Evolutionary conservation across 768 basidiomycete genomes (phyloP).

Genomic region (Suillus paluster): DNA sequence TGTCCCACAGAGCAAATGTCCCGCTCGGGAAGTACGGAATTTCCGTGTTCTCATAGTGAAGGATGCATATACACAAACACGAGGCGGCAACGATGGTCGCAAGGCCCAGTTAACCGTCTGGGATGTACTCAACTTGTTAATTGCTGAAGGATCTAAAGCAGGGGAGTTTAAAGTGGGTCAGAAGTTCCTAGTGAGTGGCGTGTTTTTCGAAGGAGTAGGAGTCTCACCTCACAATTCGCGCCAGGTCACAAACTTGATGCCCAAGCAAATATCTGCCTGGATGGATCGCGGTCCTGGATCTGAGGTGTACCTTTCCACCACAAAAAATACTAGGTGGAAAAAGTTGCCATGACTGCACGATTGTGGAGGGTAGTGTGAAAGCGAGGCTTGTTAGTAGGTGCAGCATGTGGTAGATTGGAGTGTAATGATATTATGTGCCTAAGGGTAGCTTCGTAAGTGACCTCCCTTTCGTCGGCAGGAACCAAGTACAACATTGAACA

Average conservation of each 20-base stretch:
- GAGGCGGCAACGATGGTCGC: slow-evolving; percentile 54
- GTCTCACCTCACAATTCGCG: background rate
- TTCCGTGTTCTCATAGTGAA: slow-evolving; percentile 75
- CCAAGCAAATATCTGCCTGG: slow-evolving; percentile 73
- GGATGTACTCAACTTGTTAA: slow-evolving; percentile 63
- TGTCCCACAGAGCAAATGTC: slow-evolving; percentile 57
- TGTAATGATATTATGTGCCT: background rate
- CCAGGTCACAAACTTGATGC: slow-evolving; percentile 67
- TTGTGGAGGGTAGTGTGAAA: background rate
- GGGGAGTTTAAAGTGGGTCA: slow-evolving; percentile 64
- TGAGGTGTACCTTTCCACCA: slow-evolving; percentile 73
- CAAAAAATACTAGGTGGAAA: slow-evolving; percentile 68
- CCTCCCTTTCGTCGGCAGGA: background rate
- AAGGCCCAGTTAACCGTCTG: slow-evolving; percentile 82
- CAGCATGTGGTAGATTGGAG: background rate
- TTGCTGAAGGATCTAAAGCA: slow-evolving; percentile 53
- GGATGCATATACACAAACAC: slow-evolving; percentile 55
- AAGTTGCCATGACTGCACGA: slow-evolving; percentile 20
- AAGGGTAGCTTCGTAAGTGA: background rate
- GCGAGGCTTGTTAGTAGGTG: background rate
- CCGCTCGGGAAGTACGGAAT: slow-evolving; percentile 72
- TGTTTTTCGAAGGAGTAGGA: background rate
- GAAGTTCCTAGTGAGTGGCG: slow-evolving; percentile 61
- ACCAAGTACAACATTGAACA: background rate
- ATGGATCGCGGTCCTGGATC: slow-evolving; percentile 61